Percentiles rank a stretch among this genome's conserved stretches.
Evolutionary conservation across 2,329 filamentous ascomycete species (phyloP).

Genomic region (Beauveria sp.): DNA sequence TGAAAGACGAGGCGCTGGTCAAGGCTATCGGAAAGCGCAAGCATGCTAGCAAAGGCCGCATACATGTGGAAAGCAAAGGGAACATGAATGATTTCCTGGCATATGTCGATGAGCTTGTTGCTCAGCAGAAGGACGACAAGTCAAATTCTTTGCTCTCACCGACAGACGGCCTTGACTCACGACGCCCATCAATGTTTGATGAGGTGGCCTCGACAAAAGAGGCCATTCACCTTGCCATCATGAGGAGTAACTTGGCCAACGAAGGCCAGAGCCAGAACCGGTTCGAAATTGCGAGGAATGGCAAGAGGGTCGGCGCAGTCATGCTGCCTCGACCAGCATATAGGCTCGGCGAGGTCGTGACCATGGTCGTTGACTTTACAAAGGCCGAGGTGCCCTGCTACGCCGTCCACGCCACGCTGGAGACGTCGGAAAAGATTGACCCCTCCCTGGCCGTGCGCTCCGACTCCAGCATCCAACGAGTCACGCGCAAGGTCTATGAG

Average conservation of each 20-base stretch:
- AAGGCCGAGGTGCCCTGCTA: slow-evolving; percentile 75
- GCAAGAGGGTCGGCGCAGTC: slow-evolving; percentile 83
- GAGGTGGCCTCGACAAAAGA: slow-evolving; percentile 64
- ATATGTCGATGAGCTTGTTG: slow-evolving; percentile 70
- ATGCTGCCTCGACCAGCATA: slow-evolving; percentile 85
- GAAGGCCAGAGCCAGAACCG: slow-evolving; percentile 77
- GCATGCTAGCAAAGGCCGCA: slow-evolving; percentile 21
- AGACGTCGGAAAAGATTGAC: slow-evolving; percentile 80
- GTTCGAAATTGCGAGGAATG: slow-evolving; percentile 90
- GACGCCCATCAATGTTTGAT: slow-evolving; percentile 47
- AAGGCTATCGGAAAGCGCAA: slow-evolving; percentile 30
- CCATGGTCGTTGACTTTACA: slow-evolving; percentile 76
- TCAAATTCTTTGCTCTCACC: slow-evolving; percentile 63
- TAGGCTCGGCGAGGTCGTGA: slow-evolving; percentile 79
- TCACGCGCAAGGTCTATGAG: slow-evolving; percentile 75
- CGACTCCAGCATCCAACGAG: slow-evolving; percentile 75
- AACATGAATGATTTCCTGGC: slow-evolving; percentile 60
- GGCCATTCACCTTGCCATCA: slow-evolving; percentile 82
- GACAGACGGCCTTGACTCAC: slow-evolving; percentile 50
- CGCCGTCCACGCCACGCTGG: slow-evolving; percentile 73
- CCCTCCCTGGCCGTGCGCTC: slow-evolving; percentile 74
- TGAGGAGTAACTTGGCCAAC: slow-evolving; percentile 65
- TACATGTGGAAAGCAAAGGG: slow-evolving; percentile 22
- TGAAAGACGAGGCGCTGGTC: slow-evolving; percentile 73
- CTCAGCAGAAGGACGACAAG: slow-evolving; percentile 46